Evolutionary conservation across 345 rosid genomes (phyloP), one percentile per base, ranked within the genome.

Genomic region (Eucalyptus marginata): DNA sequence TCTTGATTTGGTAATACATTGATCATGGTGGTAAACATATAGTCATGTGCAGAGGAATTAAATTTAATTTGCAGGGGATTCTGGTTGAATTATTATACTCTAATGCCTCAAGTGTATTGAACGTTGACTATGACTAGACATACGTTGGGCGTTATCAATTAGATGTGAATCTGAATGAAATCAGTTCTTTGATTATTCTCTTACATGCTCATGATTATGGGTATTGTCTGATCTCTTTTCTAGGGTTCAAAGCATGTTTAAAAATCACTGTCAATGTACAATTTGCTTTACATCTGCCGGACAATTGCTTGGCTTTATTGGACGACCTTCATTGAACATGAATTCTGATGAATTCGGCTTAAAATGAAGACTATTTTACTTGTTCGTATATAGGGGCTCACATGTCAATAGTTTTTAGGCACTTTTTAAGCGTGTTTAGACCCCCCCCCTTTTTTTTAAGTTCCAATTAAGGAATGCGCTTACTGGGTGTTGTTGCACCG

Each of bases 401-500:
- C 62, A 56, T 56, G 62, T 22, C 27, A 56, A 56, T 56, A 56
- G 62, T 56, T 56, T 56, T 56, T 22, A 56, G 29, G 27, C 3
- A 56, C 62, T 56, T 56, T 56, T 20, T 56, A 56, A 20, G 27
- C 27, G 0, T 56, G 12, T 22, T 52, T 52, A 52, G 24, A 1
- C 4, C 24, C 24, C 22, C 22, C 46, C 47, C 10, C 20, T 0
- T 16, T 18, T 17, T 52, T 7, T 17, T 0, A 51, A 56, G 59
- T 56, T 24, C 2, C 25, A 24, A 22, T 4, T 22, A 22, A 54
- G 27, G 27, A 22, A 54, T 1, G 0, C 11, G 5, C 1, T 54
- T 54, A 54, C 2, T 54, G 27, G 59, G 59, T 56, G 13, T 24
- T 56, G 59, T 6, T 56, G 12, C 27, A 56, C 27, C 59, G 0